Percentiles rank a stretch among this genome's conserved stretches.
phyloP scores from a whole-genome alignment of 2,329 filamentous ascomycete genomes.

The Pseudopyricularia javanii region DNA sequence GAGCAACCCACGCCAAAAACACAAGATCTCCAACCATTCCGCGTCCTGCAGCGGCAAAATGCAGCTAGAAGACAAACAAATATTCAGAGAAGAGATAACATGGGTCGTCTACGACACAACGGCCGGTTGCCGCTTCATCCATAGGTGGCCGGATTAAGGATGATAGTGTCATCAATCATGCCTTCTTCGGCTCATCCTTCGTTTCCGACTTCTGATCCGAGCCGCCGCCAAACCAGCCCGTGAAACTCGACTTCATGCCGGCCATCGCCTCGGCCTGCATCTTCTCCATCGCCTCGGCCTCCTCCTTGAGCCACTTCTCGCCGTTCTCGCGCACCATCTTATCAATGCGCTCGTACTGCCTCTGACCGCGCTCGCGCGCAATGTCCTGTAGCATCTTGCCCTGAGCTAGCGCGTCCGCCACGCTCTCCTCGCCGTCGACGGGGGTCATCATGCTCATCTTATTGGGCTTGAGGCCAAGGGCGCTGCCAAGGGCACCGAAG shows the following conservation, averaged over 20 bases:
- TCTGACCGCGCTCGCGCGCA: slow-evolving; percentile 80
- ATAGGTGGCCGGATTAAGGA: background rate
- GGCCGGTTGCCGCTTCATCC: background rate
- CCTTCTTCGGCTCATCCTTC: slow-evolving; percentile 5
- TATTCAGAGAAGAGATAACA: background rate
- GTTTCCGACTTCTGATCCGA: slow-evolving; percentile 6
- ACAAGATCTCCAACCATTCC: background rate
- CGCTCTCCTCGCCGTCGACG: slow-evolving; percentile 54
- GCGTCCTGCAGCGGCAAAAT: background rate
- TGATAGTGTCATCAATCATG: background rate
- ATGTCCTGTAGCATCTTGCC: slow-evolving; percentile 97
- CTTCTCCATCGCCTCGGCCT: slow-evolving; percentile 79
- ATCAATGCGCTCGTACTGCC: slow-evolving; percentile 80
- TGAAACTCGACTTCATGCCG: slow-evolving; percentile 75
- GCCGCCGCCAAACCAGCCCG: slow-evolving; percentile 34
- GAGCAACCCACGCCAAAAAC: background rate
- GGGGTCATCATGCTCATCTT: slow-evolving; percentile 45
- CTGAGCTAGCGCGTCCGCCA: slow-evolving; percentile 68
- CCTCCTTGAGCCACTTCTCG: slow-evolving; percentile 87
- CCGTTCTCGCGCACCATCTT: slow-evolving; percentile 87
- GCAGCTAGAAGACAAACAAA: background rate
- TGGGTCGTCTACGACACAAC: background rate
- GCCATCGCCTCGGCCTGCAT: slow-evolving; percentile 82
- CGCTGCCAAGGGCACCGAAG: slow-evolving; percentile 55
- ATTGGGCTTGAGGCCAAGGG: slow-evolving; percentile 66